Percentiles rank a stretch among this genome's conserved stretches.
phyloP scores from a whole-genome alignment of 768 basidiomycete species.

The Fomitopsis pulvina region DNA sequence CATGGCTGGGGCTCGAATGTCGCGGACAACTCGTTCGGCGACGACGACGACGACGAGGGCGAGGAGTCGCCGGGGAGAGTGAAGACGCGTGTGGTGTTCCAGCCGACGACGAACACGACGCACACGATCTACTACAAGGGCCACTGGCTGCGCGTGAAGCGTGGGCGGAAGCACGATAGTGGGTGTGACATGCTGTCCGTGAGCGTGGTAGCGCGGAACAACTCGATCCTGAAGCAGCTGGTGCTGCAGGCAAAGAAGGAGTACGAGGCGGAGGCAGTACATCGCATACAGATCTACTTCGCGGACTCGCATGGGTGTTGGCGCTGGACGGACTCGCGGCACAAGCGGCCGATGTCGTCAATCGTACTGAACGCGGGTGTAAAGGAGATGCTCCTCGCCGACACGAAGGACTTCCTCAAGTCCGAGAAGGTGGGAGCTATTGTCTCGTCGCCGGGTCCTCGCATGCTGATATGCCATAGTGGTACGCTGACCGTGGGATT shows the following conservation, averaged over 20 bases:
- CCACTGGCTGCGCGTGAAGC: constrained; percentile 75
- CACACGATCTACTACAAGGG: constrained; percentile 84
- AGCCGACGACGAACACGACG: constrained; percentile 82
- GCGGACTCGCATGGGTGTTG: constrained; percentile 84
- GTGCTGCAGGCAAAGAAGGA: constrained; percentile 86
- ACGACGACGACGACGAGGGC: constrained; percentile 45
- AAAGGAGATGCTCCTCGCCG: constrained; percentile 82
- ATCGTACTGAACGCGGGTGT: constrained; percentile 86
- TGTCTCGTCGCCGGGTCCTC: not conserved
- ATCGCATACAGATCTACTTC: constrained; percentile 85
- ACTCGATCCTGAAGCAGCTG: constrained; percentile 81
- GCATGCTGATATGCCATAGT: constrained; percentile 36
- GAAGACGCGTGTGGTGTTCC: constrained; percentile 81
- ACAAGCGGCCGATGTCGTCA: constrained; percentile 83
- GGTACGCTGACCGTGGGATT: constrained; percentile 92
- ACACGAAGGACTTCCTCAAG: constrained; percentile 77
- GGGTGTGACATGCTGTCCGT: constrained; percentile 72
- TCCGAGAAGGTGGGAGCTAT: constrained; percentile 59
- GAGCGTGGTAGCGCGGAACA: constrained; percentile 79
- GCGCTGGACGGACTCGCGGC: constrained; percentile 82
- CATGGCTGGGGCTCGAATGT: constrained; percentile 47
- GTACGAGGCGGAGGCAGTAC: constrained; percentile 82
- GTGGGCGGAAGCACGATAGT: constrained; percentile 63
- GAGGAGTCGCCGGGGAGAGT: constrained; percentile 52
- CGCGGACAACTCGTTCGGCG: constrained; percentile 51